Conservation (phyloP, 129 eudicot genomes). For the Saposhnikovia divaricata region DNA sequence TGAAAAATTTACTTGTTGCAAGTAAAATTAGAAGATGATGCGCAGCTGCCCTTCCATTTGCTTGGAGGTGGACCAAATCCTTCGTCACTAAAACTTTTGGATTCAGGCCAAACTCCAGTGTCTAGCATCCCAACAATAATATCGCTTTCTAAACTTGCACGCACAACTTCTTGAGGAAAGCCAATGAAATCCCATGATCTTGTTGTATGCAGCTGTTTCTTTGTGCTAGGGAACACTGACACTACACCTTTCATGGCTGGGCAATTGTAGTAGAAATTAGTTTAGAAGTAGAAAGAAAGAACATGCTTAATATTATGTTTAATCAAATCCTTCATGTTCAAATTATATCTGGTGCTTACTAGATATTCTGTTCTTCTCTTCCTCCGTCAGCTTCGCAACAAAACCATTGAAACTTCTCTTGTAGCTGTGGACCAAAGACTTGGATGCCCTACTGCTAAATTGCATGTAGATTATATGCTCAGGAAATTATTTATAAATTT, state of each 20-base stretch:
- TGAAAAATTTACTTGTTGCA: slow-evolving; percentile 22
- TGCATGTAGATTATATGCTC: not conserved
- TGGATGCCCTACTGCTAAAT: slow-evolving; percentile 46
- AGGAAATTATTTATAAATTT: not conserved
- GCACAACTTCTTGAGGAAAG: slow-evolving; percentile 14
- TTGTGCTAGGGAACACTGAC: slow-evolving; percentile 23
- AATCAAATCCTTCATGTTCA: not conserved
- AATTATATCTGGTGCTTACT: slow-evolving; percentile 9
- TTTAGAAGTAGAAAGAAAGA: not conserved
- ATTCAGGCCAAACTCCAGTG: slow-evolving; percentile 27
- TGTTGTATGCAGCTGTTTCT: slow-evolving; percentile 24
- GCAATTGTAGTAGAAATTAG: not conserved
- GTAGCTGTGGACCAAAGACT: slow-evolving; percentile 56
- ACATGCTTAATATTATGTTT: not conserved
- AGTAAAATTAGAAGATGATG: slow-evolving; percentile 13
- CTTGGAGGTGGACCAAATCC: slow-evolving; percentile 27
- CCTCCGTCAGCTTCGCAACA: slow-evolving; percentile 54
- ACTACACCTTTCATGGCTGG: slow-evolving; percentile 26
- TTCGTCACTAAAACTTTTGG: slow-evolving; percentile 16
- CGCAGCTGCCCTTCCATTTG: slow-evolving; percentile 29
- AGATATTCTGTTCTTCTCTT: slow-evolving; percentile 27
- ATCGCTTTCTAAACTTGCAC: slow-evolving; percentile 16
- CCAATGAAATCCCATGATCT: slow-evolving; percentile 31
- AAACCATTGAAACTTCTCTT: slow-evolving; percentile 58
- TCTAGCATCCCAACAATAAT: slow-evolving; percentile 21